These are phyloP conservation scores for Metarhizium anisopliae DNA, from an alignment of 2,329 filamentous ascomycete species.

Conservation along the genomic window DNA sequence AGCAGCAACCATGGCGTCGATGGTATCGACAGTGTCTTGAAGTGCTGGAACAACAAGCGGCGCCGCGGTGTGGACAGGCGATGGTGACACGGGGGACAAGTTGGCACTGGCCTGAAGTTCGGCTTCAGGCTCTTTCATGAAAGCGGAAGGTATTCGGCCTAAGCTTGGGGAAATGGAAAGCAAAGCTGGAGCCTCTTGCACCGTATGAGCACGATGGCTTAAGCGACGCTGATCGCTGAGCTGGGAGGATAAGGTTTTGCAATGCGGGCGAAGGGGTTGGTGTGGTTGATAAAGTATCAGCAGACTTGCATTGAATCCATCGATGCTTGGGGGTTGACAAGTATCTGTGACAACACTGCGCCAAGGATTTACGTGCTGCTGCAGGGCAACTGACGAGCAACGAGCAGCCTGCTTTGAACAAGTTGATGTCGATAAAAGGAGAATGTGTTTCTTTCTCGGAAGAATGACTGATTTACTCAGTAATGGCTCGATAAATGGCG, in stretches of 20 bases:
- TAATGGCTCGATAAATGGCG: neutral
- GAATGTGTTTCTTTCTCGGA: neutral
- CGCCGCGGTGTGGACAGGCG: constrained; percentile 36
- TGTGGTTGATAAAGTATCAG: neutral
- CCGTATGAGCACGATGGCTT: neutral
- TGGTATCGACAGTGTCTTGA: constrained; percentile 42
- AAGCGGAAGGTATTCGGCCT: constrained; percentile 10
- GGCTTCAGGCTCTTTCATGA: constrained; percentile 38
- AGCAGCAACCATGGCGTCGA: constrained; percentile 36
- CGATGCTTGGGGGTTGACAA: neutral
- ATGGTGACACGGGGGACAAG: constrained; percentile 42
- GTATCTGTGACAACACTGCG: neutral
- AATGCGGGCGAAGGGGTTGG: neutral
- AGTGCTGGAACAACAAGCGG: constrained; percentile 39
- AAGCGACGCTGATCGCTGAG: neutral
- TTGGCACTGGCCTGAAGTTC: constrained; percentile 43
- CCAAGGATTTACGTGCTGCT: neutral
- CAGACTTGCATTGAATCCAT: neutral
- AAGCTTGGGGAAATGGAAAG: constrained; percentile 7
- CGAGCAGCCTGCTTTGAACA: neutral
- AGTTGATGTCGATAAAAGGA: neutral
- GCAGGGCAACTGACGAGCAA: neutral
- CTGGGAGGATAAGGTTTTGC: neutral
- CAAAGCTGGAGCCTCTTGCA: neutral
- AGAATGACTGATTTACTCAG: neutral